Evolutionary conservation across 2,329 filamentous ascomycete genomes (phyloP).

Genomic region (Alternaria sp.): DNA sequence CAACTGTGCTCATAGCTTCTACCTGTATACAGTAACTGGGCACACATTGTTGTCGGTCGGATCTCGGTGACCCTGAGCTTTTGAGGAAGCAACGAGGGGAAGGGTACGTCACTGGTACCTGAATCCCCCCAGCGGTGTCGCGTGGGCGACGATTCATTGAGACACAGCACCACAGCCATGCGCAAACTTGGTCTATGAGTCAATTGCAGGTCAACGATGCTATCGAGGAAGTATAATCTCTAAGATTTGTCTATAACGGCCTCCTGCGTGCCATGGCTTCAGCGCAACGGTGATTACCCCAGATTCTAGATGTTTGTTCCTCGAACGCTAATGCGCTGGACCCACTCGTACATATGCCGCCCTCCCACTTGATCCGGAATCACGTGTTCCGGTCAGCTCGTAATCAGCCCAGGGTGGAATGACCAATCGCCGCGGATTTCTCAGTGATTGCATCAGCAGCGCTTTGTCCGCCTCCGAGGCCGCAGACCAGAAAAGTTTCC

Average conservation of each 20-base stretch:
- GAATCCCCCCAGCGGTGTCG: conserved; percentile 13
- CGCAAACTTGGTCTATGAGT: background rate
- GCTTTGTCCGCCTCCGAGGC: conserved; percentile 38
- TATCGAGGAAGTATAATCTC: background rate
- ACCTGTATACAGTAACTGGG: background rate
- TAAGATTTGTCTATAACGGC: background rate
- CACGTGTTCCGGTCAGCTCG: conserved; percentile 9
- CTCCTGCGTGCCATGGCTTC: background rate
- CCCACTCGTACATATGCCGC: conserved; percentile 6
- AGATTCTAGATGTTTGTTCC: conserved; percentile 10
- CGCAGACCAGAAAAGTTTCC: conserved; percentile 35
- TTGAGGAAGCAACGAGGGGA: conserved; percentile 2
- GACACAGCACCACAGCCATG: background rate
- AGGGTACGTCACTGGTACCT: conserved; percentile 22
- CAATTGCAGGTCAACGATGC: background rate
- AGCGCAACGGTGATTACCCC: conserved; percentile 7
- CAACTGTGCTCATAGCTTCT: conserved; percentile 1
- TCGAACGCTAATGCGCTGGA: conserved; percentile 9
- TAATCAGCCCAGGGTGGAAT: conserved; percentile 4
- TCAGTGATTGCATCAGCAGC: conserved; percentile 13
- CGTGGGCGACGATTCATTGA: background rate
- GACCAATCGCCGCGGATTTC: conserved; percentile 17
- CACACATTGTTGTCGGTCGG: background rate
- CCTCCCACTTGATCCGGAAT: background rate
- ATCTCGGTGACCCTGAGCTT: conserved; percentile 13